These are phyloP conservation scores for Calophaca sinica DNA, from an alignment of 306 rosid species.

Conservation along the genomic window DNA sequence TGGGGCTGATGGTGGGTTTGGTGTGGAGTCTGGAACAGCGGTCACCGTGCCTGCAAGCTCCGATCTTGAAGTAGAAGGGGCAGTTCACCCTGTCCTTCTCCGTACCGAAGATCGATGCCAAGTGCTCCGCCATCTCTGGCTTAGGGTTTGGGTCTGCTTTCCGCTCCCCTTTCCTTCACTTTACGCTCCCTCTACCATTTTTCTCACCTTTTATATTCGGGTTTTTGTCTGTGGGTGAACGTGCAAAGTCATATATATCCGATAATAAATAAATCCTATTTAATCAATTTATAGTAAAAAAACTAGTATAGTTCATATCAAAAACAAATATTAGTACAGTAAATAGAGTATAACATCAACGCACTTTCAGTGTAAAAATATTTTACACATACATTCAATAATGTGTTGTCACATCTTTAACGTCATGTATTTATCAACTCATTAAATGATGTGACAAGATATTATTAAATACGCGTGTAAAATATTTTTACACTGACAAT, in stretches of 20 bases:
- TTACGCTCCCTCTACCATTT: background rate
- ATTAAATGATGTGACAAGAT: too few species aligned
- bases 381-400: too few species aligned
- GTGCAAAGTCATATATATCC: background rate
- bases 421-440: too few species aligned
- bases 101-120: constrained; percentile 97
- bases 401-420: too few species aligned
- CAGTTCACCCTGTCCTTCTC: constrained; percentile 98
- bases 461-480: too few species aligned
- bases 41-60: constrained; percentile 98
- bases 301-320: too few species aligned
- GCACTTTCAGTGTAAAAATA: too few species aligned
- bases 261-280: too few species aligned
- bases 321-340: too few species aligned
- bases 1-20: constrained; percentile 95
- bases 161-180: background rate
- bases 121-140: constrained; percentile 82
- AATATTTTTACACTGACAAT: too few species aligned
- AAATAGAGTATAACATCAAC: too few species aligned
- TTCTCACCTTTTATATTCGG: constrained; percentile 15
- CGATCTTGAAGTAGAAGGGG: constrained; percentile 99
- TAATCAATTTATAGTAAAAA: too few species aligned
- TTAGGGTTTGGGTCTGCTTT: constrained; percentile 24
- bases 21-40: constrained; percentile 97
- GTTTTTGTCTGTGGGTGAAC: background rate